A percentile compares a stretch with the other conserved stretches of the same genome.
phyloP scores from a whole-genome alignment of 116 monocot species.

The Posidonia oceanica region DNA sequence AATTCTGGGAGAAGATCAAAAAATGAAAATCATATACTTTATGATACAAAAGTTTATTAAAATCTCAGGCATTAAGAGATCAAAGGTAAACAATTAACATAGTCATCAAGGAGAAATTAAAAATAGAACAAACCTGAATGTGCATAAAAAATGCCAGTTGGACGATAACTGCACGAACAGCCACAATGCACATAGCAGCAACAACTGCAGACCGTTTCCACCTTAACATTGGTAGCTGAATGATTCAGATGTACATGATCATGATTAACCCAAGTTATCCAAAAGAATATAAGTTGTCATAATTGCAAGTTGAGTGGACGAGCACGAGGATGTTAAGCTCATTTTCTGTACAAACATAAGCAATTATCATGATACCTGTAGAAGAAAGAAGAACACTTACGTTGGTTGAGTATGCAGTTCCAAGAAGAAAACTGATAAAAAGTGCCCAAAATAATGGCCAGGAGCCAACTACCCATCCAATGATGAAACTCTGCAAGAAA shows the following conservation, averaged over 20 bases:
- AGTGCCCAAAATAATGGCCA: slow-evolving; percentile 96
- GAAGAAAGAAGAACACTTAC: slow-evolving; percentile 30
- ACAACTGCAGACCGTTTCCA: slow-evolving; percentile 96
- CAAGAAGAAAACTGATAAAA: slow-evolving; percentile 93
- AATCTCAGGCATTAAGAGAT: not conserved
- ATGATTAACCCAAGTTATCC: not conserved
- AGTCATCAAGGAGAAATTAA: not conserved
- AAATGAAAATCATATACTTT: not conserved
- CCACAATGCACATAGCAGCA: slow-evolving; percentile 85
- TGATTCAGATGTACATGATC: not conserved
- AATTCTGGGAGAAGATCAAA: slow-evolving; percentile 46
- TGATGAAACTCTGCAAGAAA: slow-evolving; percentile 71
- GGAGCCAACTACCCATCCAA: slow-evolving; percentile 74
- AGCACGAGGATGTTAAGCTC: too few species aligned
- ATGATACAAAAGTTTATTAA: not conserved
- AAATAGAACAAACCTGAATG: slow-evolving; percentile 56
- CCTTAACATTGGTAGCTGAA: slow-evolving; percentile 81
- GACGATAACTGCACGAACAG: slow-evolving; percentile 94
- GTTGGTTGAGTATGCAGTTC: slow-evolving; percentile 87
- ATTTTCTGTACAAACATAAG: too few species aligned
- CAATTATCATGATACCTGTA: not conserved
- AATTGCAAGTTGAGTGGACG: too few species aligned
- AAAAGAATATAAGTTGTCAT: too few species aligned
- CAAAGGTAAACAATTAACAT: not conserved
- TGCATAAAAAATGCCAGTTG: slow-evolving; percentile 94